Base-by-base conservation (phyloP, 2,329 filamentous ascomycete genomes). In the Dichotomopilus funicola region DNA sequence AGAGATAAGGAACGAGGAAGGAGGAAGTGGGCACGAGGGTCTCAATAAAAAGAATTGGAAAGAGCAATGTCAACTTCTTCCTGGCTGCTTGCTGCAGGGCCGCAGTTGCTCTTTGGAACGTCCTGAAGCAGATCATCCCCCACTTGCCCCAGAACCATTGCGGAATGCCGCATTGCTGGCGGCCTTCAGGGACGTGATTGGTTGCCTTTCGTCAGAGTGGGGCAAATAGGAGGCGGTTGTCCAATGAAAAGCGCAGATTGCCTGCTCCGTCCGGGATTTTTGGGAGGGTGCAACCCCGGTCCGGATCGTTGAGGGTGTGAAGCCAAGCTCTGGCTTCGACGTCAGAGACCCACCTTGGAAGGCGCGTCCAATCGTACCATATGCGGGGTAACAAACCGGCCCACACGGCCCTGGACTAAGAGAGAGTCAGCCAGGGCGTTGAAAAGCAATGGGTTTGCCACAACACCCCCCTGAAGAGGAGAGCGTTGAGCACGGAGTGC, bases 301-400 rank as follows among this genome's bases (percentile, higher is more conserved):
- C 34, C 54, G 53, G 46, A 52, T 50, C 53, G 42, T 60, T 54
- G 57, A 55, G 42, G 53, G 55, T 27, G 19, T 35, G 13, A 52
- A 54, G 51, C 55, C 51, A 58, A 58, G 57, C 31, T 52, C 53
- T 40, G 35, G 33, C 53, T 41, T 54, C 63, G 59, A 65, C 63
- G 63, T 65, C 63, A 65, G 56, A 55, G 56, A 49, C 42, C 63
- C 62, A 63, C 61, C 51, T 19, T 27, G 6, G 13, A 40, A 11
- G 35, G 44, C 46, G 8, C 40, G 37, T 44, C 56, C 55, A 56
- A 59, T 55, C 45, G 45, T 57, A 50, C 50, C 47, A 59, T 59
- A 54, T 63, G 63, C 63, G 63, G 63, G 63, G 62, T 64, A 65
- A 56, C 50, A 54, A 48, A 44, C 38, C 9, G 4, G 9, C 35